Evolutionary conservation across 192 early-diverging fungal species (phyloP), one percentile per base, ranked within the genome.

Genomic region (Podochytrium sp.): DNA sequence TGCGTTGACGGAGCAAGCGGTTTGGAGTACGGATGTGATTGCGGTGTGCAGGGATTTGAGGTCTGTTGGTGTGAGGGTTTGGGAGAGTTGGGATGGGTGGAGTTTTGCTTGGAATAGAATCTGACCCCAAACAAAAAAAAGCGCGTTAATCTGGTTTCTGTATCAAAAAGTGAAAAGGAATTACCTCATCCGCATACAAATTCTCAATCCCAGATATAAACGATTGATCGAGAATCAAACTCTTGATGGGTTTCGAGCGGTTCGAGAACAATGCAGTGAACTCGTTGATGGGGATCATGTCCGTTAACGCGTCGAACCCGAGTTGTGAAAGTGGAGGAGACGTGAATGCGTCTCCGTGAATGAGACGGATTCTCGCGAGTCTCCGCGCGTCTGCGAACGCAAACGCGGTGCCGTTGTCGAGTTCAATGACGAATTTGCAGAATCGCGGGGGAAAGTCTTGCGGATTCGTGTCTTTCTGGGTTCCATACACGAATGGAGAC

Each of bases 151-250:
- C 32, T 4, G 38, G n/a, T n/a, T 16, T 33, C 37, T 71, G 41
- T 14, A 20, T 4, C n/a, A 2, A 32, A 50, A 73, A 71, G 29
- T 67, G 29, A 35, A 49, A 30, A 14, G 23, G 38, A 20, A 32
- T 43, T 57, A 81, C 75, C 78, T 93, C 93, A 76, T 95, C 94
- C 0, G 93, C 93, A 14, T 95, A 81, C 93, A 92, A 95, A 78
- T 95, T 95, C 0, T 92, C 94, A 2, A 95, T 85, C 2, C 94
- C 94, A 0, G 92, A 90, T 0, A 84, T 87, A 65, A 96, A 92
- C 5, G 75, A 43, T 57, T 95, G 94, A 51, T 93, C 89, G 12
- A 96, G 83, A 25, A 96, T 76, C 41, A 94, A 71, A 0, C 89
- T 79, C 64, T 96, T 96, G 71, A 96, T 87, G 0, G 90, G 85